Conservation (phyloP, 1,139 yeast species). For the Yamadazyma spencermartinsiae region DNA sequence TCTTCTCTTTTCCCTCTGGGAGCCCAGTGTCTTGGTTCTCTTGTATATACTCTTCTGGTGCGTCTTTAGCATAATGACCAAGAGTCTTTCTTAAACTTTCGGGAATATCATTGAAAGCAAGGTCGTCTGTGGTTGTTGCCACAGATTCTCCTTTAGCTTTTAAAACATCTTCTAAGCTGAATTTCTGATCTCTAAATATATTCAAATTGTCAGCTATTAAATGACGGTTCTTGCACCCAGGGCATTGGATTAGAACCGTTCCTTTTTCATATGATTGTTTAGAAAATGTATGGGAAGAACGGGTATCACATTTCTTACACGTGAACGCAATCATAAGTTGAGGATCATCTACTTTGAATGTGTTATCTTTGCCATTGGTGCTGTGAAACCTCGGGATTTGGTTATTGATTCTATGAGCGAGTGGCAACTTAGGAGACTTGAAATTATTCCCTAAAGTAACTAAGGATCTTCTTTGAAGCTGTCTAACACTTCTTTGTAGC, state of each 20-base stretch:
- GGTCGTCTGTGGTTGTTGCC: slow-evolving; percentile 58
- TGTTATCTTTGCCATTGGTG: slow-evolving; percentile 13
- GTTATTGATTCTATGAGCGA: no score
- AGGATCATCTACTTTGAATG: slow-evolving; percentile 60
- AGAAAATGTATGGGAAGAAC: slow-evolving; percentile 85
- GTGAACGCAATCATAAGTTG: slow-evolving; percentile 87
- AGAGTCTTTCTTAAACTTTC: slow-evolving; percentile 54
- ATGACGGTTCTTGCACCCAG: slow-evolving; percentile 86
- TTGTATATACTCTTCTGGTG: slow-evolving; percentile 36
- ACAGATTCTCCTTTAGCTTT: slow-evolving; percentile 74
- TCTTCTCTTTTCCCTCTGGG: slow-evolving; percentile 10
- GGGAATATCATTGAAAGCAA: slow-evolving; percentile 74
- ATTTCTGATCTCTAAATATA: slow-evolving; percentile 73
- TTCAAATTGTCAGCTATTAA: slow-evolving; percentile 89
- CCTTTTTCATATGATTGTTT: slow-evolving; percentile 90
- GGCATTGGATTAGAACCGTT: slow-evolving; percentile 87
- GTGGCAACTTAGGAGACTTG: no score
- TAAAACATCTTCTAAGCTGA: slow-evolving; percentile 80
- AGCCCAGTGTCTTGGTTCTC: slow-evolving; percentile 7
- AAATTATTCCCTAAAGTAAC: no score
- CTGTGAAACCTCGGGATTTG: slow-evolving; percentile 4
- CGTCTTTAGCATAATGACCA: slow-evolving; percentile 67
- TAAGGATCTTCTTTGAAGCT: not conserved
- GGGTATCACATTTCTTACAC: slow-evolving; percentile 80
- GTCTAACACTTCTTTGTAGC: not conserved